Conservation (phyloP, 106 monocot genomes). For the Amphibolis antarctica region DNA sequence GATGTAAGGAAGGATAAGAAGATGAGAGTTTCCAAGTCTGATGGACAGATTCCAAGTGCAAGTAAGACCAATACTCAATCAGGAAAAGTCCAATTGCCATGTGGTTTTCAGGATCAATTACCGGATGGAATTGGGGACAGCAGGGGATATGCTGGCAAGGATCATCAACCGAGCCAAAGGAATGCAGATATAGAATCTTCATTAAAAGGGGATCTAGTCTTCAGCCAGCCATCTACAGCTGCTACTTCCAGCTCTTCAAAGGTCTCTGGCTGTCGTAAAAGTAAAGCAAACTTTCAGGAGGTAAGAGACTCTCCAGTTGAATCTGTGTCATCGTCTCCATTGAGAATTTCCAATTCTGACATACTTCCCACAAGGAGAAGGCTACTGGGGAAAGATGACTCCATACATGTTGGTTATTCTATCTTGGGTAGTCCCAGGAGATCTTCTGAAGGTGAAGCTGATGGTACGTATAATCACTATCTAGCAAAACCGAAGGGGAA, state of each 20-base stretch:
- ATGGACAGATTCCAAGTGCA: slow-evolving; percentile 20
- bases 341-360: slow-evolving; percentile 29
- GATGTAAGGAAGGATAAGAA: slow-evolving; percentile 36
- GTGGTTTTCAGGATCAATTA: slow-evolving; percentile 8
- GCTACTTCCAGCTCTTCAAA: slow-evolving; percentile 80
- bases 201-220: slow-evolving; percentile 22
- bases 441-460: slow-evolving; percentile 25
- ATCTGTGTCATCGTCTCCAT: slow-evolving; percentile 85
- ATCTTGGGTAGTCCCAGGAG: slow-evolving; percentile 18
- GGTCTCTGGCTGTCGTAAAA: slow-evolving; percentile 50
- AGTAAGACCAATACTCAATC: slow-evolving; percentile 14
- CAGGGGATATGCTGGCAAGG: slow-evolving; percentile 9
- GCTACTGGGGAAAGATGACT: slow-evolving; percentile 22
- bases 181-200: slow-evolving; percentile 10
- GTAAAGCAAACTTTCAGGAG: slow-evolving; percentile 45
- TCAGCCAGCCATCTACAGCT: slow-evolving; percentile 29
- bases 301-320: slow-evolving; percentile 62
- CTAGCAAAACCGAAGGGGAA: slow-evolving; percentile 14
- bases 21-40: slow-evolving; percentile 25
- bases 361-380: slow-evolving; percentile 22
- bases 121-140: slow-evolving; percentile 11
- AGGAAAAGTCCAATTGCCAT: slow-evolving; percentile 15
- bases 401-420: slow-evolving; percentile 19
- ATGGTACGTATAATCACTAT: slow-evolving; percentile 11
- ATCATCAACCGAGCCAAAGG: slow-evolving; percentile 10